Base-by-base conservation (phyloP, 2,329 filamentous ascomycete genomes). In the Colletotrichum tofieldiae region DNA sequence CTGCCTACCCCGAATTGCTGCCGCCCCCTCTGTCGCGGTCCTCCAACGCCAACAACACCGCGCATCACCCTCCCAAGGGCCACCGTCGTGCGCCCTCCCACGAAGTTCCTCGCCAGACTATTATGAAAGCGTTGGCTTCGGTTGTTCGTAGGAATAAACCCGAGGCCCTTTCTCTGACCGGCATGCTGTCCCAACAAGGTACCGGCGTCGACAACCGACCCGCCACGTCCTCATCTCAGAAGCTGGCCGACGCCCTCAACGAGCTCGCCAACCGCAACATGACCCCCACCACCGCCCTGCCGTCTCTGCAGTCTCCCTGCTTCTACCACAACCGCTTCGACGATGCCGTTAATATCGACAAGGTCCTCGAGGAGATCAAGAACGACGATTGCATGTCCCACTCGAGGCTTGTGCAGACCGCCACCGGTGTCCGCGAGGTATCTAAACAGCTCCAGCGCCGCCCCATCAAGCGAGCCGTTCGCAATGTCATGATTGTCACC, bases 301-400 rank as follows among this genome's bases (percentile, higher is more conserved):
- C 92, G 14, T 88, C 93, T 12, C 85, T 98, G 65, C 93, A 96
- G 77, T 98, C 95, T 55, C 96, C 96, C 18, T 99, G 96, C 85
- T 99, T 97, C 84, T 98, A 98, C 85, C 96, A 99, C 84, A 94
- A 97, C 83, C 91, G 96, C 74, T 99, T 99, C 79, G 96, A 98
- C 77, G 95, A 98, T 80, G 94, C 95, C 11, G 94, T 99, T 77
- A 94, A 99, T 81, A 94, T 98, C 71, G 93, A 96, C 77, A 96
- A 93, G 83, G 95, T 99, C 7, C 87, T 99, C 8, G 95, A 98
- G 79, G 96, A 99, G 83, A 97, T 98, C 78, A 92, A 93, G 79
- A 93, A 91, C 65, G 93, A 96, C 77, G 94, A 97, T 77, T 94
- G 90, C 82, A 93, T 98, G 86, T 98, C 95, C 43, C 96, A 98